A percentile compares a stretch with the other conserved stretches of the same genome.
Evolutionary conservation across 176 grass and related monocot species (phyloP).

Genomic region (Luzula sylvatica): DNA sequence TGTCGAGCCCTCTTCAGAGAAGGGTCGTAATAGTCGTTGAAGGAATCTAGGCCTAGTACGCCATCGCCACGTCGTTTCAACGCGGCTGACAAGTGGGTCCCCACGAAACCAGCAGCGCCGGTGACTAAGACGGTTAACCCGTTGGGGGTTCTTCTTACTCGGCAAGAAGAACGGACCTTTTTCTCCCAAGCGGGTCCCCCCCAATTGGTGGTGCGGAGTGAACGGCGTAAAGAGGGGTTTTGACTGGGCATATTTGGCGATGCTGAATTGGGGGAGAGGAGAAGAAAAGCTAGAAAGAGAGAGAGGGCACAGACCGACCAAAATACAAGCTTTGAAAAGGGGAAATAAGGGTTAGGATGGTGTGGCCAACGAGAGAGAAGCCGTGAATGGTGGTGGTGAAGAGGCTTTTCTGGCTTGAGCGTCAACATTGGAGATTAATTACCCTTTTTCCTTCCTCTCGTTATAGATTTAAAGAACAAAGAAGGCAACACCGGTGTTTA

Average conservation of each 20-base stretch:
- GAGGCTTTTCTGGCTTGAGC: slow-evolving; percentile 45
- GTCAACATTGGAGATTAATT: slow-evolving; percentile 32
- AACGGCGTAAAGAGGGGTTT: slow-evolving; percentile 39
- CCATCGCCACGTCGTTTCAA: slow-evolving; percentile 63
- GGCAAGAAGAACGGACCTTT: slow-evolving; percentile 57
- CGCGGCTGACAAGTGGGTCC: slow-evolving; percentile 60
- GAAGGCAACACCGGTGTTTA: slow-evolving; percentile 10
- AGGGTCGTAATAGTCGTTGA: slow-evolving; percentile 83
- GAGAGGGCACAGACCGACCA: slow-evolving; percentile 70
- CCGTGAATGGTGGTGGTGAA: slow-evolving; percentile 74
- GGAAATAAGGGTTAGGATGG: slow-evolving; percentile 24
- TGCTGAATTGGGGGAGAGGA: slow-evolving; percentile 43
- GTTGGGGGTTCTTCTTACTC: slow-evolving; percentile 28
- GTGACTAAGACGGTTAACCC: slow-evolving; percentile 64
- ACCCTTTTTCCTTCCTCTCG: neutral
- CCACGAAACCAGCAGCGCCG: slow-evolving; percentile 64
- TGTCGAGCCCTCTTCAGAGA: slow-evolving; percentile 62
- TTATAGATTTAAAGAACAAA: slow-evolving; percentile 1
- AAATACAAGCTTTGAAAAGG: slow-evolving; percentile 63
- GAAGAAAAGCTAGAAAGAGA: slow-evolving; percentile 63
- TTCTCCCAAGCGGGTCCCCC: slow-evolving; percentile 80
- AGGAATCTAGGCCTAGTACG: slow-evolving; percentile 71
- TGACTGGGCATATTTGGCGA: slow-evolving; percentile 13
- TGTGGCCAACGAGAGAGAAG: slow-evolving; percentile 54
- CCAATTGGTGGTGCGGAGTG: slow-evolving; percentile 44